Percentiles rank a stretch among this genome's conserved stretches.
Evolutionary conservation across 1,139 yeast species (phyloP).

Genomic region (Taphrina confusa): DNA sequence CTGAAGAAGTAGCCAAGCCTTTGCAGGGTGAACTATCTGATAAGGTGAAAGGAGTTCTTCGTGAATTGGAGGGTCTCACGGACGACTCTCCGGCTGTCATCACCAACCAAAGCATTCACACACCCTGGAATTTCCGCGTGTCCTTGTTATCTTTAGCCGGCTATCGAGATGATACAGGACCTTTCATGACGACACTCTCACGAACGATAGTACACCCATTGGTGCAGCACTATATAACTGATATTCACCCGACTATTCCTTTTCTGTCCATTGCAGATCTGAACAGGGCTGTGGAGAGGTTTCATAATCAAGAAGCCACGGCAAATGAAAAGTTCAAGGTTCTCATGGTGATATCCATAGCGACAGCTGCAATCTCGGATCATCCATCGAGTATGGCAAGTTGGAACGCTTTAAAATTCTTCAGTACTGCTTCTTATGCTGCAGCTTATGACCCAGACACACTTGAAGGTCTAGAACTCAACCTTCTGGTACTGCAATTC

Average conservation of each 20-base stretch:
- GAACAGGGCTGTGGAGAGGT: constrained; percentile 4
- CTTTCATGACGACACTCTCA: constrained; percentile 2
- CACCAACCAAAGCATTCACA: constrained; percentile 17
- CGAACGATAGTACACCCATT: constrained; percentile 13
- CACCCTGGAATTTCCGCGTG: constrained; percentile 15
- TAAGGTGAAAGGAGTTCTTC: constrained; percentile 2
- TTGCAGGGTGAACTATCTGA: constrained; percentile 2
- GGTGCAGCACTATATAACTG: constrained; percentile 14
- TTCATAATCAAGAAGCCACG: neutral
- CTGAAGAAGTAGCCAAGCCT: constrained; percentile 1
- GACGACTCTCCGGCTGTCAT: constrained; percentile 17
- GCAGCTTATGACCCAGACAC: constrained; percentile 28
- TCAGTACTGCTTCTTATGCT: constrained; percentile 17
- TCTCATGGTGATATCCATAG: constrained; percentile 21
- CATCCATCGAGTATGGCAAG: constrained; percentile 16
- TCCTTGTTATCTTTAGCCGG: constrained; percentile 19
- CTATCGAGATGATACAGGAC: constrained; percentile 33
- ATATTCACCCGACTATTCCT: constrained; percentile 20
- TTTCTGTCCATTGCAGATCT: neutral
- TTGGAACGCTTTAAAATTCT: constrained; percentile 19
- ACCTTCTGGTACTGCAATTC: constrained; percentile 17
- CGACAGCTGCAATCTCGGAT: constrained; percentile 14
- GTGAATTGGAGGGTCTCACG: neutral
- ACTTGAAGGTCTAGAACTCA: constrained; percentile 20
- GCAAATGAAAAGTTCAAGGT: constrained; percentile 15